Conservation (phyloP, 1,284 basidiomycete species). For the Phlebopus sp. region DNA sequence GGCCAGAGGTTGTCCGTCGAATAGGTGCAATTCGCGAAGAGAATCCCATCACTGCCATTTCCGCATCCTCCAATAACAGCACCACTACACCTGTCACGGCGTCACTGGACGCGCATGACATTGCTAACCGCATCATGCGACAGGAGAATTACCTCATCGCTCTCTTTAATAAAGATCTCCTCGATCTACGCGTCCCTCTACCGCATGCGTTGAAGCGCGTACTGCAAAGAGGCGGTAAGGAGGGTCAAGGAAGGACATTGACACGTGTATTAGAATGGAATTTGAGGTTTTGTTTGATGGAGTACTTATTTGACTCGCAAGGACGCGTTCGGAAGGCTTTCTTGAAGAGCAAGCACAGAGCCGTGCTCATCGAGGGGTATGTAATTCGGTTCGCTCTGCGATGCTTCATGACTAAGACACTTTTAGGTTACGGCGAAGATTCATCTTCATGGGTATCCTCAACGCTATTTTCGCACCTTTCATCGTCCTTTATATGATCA, state of each 20-base stretch:
- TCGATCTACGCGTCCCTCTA: conserved; percentile 84
- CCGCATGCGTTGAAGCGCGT: conserved; percentile 55
- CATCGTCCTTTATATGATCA: conserved; percentile 93
- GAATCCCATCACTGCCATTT: conserved; percentile 85
- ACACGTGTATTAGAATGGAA: conserved; percentile 97
- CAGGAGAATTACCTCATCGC: conserved; percentile 99
- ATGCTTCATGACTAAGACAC: not conserved
- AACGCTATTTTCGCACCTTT: conserved; percentile 96
- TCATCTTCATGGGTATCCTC: conserved; percentile 94
- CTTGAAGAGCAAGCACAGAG: conserved; percentile 78
- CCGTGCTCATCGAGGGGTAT: conserved; percentile 80
- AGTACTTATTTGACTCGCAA: conserved; percentile 85
- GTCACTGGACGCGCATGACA: conserved; percentile 90
- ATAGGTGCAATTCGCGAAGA: conserved; percentile 88
- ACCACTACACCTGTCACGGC: conserved; percentile 60
- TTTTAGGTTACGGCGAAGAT: conserved; percentile 73
- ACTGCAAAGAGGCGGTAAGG: conserved; percentile 43
- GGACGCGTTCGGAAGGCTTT: conserved; percentile 91
- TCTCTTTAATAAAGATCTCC: conserved; percentile 93
- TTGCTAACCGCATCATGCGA: conserved; percentile 94
- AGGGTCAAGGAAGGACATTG: conserved; percentile 70
- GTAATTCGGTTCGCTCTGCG: conserved; percentile 24
- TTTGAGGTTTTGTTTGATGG: conserved; percentile 90
- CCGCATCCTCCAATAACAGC: conserved; percentile 52
- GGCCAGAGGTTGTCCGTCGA: conserved; percentile 91